Conservation (phyloP, 345 rosid species). For the Camelina neglecta region DNA sequence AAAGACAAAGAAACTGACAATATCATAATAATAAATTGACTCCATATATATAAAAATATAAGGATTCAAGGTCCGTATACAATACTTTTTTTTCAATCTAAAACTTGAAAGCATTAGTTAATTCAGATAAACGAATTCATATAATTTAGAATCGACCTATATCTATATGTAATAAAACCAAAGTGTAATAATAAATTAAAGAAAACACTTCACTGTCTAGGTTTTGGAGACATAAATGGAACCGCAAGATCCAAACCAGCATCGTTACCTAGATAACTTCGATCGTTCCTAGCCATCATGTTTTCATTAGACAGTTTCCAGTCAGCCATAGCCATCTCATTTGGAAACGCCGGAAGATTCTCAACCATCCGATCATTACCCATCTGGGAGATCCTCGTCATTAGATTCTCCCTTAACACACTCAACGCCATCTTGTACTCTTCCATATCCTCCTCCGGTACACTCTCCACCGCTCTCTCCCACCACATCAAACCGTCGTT, state of each 20-base stretch:
- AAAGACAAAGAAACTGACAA: background rate
- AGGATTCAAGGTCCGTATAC: background rate
- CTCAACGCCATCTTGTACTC: slow-evolving; percentile 35
- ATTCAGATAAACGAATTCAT: background rate
- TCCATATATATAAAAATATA: background rate
- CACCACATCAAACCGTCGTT: slow-evolving; percentile 39
- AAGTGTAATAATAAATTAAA: slow-evolving; percentile 1
- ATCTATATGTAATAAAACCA: background rate
- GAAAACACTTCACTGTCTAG: slow-evolving; percentile 22
- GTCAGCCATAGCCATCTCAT: slow-evolving; percentile 30
- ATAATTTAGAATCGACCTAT: slow-evolving; percentile 5
- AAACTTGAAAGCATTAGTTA: slow-evolving; percentile 19
- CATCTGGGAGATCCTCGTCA: slow-evolving; percentile 29
- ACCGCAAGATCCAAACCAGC: background rate
- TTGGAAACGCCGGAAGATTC: slow-evolving; percentile 1
- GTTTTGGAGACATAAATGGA: slow-evolving; percentile 16
- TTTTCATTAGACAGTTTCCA: slow-evolving; percentile 11
- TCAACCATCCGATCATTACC: slow-evolving; percentile 25
- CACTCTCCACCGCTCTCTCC: slow-evolving; percentile 45
- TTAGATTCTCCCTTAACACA: slow-evolving; percentile 27
- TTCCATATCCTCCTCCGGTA: slow-evolving; percentile 40
- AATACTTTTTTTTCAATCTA: background rate
- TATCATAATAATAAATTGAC: background rate
- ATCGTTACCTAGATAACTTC: slow-evolving; percentile 19
- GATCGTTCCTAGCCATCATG: slow-evolving; percentile 25